Percentiles rank a stretch among this genome's conserved stretches.
Evolutionary conservation across 768 basidiomycete species (phyloP).

Genomic region (Tephrocybe sp.): DNA sequence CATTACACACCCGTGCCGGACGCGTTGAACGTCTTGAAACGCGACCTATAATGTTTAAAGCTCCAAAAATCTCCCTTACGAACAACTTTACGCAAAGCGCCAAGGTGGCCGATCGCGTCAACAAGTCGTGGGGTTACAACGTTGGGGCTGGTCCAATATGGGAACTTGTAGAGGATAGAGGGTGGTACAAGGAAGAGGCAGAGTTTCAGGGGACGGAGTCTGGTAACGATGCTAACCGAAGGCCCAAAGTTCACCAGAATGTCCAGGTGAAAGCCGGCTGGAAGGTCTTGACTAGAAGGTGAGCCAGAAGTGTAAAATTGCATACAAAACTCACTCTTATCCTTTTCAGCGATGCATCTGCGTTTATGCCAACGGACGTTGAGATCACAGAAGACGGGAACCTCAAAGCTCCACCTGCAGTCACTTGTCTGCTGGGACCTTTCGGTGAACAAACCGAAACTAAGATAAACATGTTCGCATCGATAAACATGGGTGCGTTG

Average conservation of each 20-base stretch:
- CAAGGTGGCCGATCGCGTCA: constrained; percentile 53
- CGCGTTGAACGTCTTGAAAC: constrained; percentile 59
- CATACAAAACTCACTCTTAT: constrained; percentile 1
- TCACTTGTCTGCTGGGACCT: constrained; percentile 69
- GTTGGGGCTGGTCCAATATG: constrained; percentile 75
- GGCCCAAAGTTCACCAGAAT: constrained; percentile 57
- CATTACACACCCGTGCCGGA: constrained; percentile 49
- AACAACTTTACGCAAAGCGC: constrained; percentile 52
- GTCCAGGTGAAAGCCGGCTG: constrained; percentile 43
- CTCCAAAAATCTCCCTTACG: constrained; percentile 41
- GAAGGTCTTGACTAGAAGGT: constrained; percentile 47
- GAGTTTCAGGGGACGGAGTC: constrained; percentile 27
- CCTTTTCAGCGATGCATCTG: constrained; percentile 46
- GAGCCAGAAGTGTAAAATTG: constrained; percentile 24
- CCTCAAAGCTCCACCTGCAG: constrained; percentile 48
- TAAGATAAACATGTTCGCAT: constrained; percentile 53
- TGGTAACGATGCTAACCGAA: constrained; percentile 45
- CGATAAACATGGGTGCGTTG: constrained; percentile 54
- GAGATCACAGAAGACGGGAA: constrained; percentile 48
- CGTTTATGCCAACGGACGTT: constrained; percentile 58
- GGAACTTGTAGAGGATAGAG: constrained; percentile 75
- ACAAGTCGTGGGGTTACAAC: constrained; percentile 71
- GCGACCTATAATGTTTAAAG: constrained; percentile 48
- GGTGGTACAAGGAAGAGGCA: constrained; percentile 78
- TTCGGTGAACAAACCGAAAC: constrained; percentile 48